phyloP scores from a whole-genome alignment of 75 land plant species.

The Selaginella moellendorffii region DNA sequence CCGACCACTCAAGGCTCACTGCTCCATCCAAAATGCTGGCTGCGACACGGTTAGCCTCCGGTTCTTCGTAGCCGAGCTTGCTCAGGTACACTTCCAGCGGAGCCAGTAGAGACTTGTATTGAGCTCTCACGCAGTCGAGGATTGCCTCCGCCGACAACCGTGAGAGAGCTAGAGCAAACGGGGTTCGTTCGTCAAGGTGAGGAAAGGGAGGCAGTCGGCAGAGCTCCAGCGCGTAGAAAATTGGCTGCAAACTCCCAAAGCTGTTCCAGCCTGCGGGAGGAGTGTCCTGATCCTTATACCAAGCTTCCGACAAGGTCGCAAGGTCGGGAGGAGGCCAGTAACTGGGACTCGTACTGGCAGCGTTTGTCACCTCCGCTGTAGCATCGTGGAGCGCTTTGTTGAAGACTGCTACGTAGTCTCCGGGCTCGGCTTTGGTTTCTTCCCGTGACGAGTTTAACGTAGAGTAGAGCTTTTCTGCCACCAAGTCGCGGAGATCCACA shows the following conservation, averaged over 20 bases:
- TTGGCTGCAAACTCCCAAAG: background rate
- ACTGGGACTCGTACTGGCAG: constrained; percentile 32
- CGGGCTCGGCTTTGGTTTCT: constrained; percentile 24
- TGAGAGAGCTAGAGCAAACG: too few species aligned
- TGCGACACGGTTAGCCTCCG: background rate
- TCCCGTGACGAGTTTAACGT: background rate
- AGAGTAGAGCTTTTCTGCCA: constrained; percentile 30
- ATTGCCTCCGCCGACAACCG: too few species aligned
- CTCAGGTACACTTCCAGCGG: background rate
- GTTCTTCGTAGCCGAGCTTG: background rate
- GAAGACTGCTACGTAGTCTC: constrained; percentile 30
- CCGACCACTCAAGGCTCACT: background rate
- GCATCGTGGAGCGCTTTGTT: constrained; percentile 53
- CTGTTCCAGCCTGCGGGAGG: background rate
- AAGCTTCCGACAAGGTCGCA: constrained; percentile 20
- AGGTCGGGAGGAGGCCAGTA: constrained; percentile 72
- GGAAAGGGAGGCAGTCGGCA: background rate
- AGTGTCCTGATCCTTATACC: constrained; percentile 15
- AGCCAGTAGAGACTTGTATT: background rate
- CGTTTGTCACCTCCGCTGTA: constrained; percentile 29
- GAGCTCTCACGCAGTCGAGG: background rate
- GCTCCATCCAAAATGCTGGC: background rate
- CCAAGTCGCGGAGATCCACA: constrained; percentile 40
- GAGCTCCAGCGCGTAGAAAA: background rate
- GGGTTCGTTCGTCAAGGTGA: background rate